These are phyloP conservation scores for Triticum dicoccoides DNA, from an alignment of 176 grass and related monocot species.

Conservation along the genomic window DNA sequence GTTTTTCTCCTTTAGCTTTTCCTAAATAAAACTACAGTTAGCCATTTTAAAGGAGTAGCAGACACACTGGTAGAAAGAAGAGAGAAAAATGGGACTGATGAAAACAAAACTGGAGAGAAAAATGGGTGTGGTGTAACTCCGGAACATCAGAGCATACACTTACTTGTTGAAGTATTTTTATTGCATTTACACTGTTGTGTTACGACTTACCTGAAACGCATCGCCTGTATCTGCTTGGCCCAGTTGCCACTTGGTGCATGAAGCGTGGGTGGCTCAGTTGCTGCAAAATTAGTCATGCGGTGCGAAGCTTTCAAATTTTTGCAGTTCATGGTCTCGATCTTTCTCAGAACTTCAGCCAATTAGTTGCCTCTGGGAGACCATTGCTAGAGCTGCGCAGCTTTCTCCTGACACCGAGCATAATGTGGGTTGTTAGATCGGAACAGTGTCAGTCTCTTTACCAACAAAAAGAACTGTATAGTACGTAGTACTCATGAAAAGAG, in stretches of 20 bases:
- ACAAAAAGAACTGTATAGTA: constrained; percentile 19
- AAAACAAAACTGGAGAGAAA: too few species aligned
- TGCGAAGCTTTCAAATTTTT: background rate
- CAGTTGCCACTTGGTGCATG: background rate
- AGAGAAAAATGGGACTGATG: too few species aligned
- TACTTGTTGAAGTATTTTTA: too few species aligned
- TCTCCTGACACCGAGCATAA: constrained; percentile 11
- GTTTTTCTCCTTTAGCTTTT: too few species aligned
- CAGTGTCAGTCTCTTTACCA: constrained; percentile 32
- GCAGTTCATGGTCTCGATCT: background rate
- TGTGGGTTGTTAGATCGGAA: constrained; percentile 37
- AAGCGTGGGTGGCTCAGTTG: background rate
- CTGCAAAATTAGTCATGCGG: background rate
- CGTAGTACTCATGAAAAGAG: constrained; percentile 6
- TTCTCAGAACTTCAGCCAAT: background rate
- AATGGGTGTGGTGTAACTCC: too few species aligned
- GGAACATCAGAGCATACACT: too few species aligned
- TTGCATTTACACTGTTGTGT: too few species aligned
- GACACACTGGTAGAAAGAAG: too few species aligned
- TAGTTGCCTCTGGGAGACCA: background rate
- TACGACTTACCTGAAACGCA: background rate
- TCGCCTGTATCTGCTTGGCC: background rate
- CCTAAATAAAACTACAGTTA: too few species aligned
- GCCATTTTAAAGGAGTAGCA: too few species aligned
- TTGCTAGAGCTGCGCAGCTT: background rate